Conservation (phyloP, 2,329 filamentous ascomycete species). For the Pseudodiploospora longispora region DNA sequence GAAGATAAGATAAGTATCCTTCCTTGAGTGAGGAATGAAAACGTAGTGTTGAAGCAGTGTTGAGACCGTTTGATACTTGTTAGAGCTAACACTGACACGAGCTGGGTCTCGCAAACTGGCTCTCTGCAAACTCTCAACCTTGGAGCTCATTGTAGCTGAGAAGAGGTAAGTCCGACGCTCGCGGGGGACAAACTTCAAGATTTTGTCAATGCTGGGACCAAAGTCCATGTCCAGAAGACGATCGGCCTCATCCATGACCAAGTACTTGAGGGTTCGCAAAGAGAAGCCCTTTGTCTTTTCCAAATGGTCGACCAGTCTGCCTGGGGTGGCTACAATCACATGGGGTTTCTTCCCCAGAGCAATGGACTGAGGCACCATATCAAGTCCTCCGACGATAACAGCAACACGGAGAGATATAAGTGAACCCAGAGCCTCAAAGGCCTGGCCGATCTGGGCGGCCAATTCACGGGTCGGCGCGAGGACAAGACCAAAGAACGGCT, state of each 20-base stretch:
- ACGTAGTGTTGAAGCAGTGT: conserved; percentile 81
- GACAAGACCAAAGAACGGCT: conserved; percentile 78
- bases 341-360: conserved; percentile 94
- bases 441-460: conserved; percentile 81
- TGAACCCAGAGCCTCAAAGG: conserved; percentile 80
- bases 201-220: conserved; percentile 84
- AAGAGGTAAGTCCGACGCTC: conserved; percentile 81
- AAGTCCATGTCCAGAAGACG: conserved; percentile 90
- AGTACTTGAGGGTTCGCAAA: conserved; percentile 69
- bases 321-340: conserved; percentile 85
- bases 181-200: conserved; percentile 77
- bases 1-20: conserved; percentile 84
- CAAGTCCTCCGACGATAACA: conserved; percentile 85
- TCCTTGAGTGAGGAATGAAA: conserved; percentile 78
- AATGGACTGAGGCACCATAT: conserved; percentile 89
- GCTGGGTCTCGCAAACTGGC: conserved; percentile 81
- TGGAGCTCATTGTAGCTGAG: conserved; percentile 87
- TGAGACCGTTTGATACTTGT: conserved; percentile 85
- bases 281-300: conserved; percentile 97
- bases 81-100: conserved; percentile 70
- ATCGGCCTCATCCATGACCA: conserved; percentile 95
- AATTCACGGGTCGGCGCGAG: conserved; percentile 90
- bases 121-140: conserved; percentile 86
- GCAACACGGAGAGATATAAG: conserved; percentile 81
- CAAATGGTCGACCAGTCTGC: conserved; percentile 80